Conservation (phyloP, 164 flowering plant species). For the Nymphaea colorata region DNA sequence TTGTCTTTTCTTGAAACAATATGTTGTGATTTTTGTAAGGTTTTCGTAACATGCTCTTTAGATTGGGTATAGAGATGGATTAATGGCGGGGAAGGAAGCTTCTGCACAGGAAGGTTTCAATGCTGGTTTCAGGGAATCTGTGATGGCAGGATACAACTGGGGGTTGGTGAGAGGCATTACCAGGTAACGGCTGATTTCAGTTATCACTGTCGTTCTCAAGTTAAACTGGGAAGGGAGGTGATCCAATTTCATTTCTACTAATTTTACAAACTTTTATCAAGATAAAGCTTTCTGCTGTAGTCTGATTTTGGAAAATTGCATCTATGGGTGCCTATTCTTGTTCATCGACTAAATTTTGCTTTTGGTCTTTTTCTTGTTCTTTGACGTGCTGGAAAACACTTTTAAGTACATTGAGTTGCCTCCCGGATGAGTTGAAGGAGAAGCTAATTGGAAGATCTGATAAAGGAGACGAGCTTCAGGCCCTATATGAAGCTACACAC, state of each 20-base stretch:
- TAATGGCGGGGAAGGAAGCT: constrained; percentile 68
- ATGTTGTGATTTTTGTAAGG: background rate
- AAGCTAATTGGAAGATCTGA: constrained; percentile 34
- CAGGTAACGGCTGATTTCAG: constrained; percentile 32
- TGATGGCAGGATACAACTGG: constrained; percentile 49
- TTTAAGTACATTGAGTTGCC: constrained; percentile 48
- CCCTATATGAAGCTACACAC: constrained; percentile 38
- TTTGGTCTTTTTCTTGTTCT: constrained; percentile 1
- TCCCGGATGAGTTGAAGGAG: constrained; percentile 50
- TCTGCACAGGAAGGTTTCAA: constrained; percentile 83
- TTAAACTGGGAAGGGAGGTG: background rate
- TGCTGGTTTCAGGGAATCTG: constrained; percentile 68
- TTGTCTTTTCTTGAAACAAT: background rate
- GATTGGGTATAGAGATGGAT: constrained; percentile 88
- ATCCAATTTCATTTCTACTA: background rate
- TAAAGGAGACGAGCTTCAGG: constrained; percentile 26
- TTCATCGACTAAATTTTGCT: background rate
- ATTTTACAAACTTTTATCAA: background rate
- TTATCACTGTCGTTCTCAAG: background rate
- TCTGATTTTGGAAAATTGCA: constrained; percentile 1
- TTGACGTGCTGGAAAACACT: background rate
- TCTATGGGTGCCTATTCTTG: background rate
- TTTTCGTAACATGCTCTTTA: constrained; percentile 13
- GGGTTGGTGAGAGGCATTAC: constrained; percentile 75
- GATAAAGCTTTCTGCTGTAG: background rate